phyloP scores from a whole-genome alignment of 139 green algal species.

The Haematococcus lacustris region DNA sequence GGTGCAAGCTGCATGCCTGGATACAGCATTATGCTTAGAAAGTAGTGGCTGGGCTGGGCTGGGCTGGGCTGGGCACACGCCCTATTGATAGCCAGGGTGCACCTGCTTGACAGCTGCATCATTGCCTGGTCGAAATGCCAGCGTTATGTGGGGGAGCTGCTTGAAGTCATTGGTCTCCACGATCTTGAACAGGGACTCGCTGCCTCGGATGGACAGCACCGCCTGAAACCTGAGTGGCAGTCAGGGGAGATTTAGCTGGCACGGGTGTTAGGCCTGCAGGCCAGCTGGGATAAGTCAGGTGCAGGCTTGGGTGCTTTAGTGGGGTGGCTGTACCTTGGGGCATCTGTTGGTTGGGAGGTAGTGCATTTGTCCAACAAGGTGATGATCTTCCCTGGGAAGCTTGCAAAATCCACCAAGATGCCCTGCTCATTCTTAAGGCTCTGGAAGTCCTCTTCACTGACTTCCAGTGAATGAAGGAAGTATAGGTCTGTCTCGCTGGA shows the following conservation, averaged over 20 bases:
- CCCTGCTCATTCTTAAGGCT: slow-evolving; percentile 78
- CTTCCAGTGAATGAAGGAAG: slow-evolving; percentile 80
- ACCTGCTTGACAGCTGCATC: slow-evolving; percentile 78
- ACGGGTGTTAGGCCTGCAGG: too few relatives aligned
- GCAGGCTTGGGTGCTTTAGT: too few relatives aligned
- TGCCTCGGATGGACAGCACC: slow-evolving; percentile 33
- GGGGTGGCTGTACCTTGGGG: slow-evolving; percentile 62
- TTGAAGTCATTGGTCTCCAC: slow-evolving; percentile 96
- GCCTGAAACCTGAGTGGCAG: slow-evolving; percentile 45
- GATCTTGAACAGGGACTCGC: slow-evolving; percentile 65
- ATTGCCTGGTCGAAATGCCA: slow-evolving; percentile 73
- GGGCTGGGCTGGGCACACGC: too few relatives aligned
- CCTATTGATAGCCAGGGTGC: too few relatives aligned
- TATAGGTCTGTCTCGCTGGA: slow-evolving; percentile 67
- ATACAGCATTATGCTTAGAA: too few relatives aligned
- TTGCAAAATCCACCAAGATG: slow-evolving; percentile 87
- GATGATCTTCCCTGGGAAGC: slow-evolving; percentile 81
- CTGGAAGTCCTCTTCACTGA: slow-evolving; percentile 86
- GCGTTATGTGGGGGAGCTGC: slow-evolving; percentile 77
- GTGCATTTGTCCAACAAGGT: slow-evolving; percentile 78
- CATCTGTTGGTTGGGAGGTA: slow-evolving; percentile 29
- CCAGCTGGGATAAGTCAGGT: too few relatives aligned
- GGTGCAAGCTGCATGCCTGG: too few relatives aligned
- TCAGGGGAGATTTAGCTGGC: too few relatives aligned
- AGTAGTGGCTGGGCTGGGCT: too few relatives aligned